A percentile compares a stretch with the other conserved stretches of the same genome.
Evolutionary conservation across 306 rosid genomes (phyloP).

Genomic region (Ochetophila trinervis): DNA sequence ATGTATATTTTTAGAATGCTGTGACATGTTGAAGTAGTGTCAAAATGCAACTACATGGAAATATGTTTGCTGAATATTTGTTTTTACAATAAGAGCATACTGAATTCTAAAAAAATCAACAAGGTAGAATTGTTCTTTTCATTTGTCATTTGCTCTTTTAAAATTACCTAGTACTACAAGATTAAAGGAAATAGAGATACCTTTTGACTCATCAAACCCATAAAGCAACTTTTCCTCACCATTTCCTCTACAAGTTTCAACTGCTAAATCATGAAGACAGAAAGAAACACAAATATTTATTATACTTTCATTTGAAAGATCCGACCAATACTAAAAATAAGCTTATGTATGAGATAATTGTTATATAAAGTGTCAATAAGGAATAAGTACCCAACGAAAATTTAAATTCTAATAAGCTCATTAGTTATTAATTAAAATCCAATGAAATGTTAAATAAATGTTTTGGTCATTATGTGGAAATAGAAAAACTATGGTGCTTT

Average conservation of each 20-base stretch:
- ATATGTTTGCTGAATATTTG: no score
- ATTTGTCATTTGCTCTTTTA: not conserved
- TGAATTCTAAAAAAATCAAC: no score
- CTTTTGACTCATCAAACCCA: slow-evolving; percentile 49
- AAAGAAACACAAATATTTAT: slow-evolving; percentile 10
- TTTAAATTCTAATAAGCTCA: no score
- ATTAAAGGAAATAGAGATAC: slow-evolving; percentile 19
- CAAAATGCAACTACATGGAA: no score
- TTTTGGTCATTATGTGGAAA: no score
- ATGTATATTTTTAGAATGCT: no score
- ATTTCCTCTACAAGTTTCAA: slow-evolving; percentile 39
- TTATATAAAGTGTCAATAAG: not conserved
- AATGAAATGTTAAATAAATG: not conserved
- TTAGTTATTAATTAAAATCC: not conserved
- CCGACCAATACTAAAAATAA: not conserved
- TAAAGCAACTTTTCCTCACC: slow-evolving; percentile 39
- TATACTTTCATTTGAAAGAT: not conserved
- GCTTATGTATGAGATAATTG: not conserved
- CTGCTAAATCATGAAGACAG: slow-evolving; percentile 14
- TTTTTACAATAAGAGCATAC: no score
- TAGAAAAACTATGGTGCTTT: no score
- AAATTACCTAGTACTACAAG: not conserved
- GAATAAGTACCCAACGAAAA: not conserved
- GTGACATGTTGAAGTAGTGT: no score
- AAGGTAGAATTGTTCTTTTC: no score